Evolutionary conservation across 1,284 basidiomycete species (phyloP), one percentile per base, ranked within the genome.

Genomic region (Pyrrhoderma lamaoense): DNA sequence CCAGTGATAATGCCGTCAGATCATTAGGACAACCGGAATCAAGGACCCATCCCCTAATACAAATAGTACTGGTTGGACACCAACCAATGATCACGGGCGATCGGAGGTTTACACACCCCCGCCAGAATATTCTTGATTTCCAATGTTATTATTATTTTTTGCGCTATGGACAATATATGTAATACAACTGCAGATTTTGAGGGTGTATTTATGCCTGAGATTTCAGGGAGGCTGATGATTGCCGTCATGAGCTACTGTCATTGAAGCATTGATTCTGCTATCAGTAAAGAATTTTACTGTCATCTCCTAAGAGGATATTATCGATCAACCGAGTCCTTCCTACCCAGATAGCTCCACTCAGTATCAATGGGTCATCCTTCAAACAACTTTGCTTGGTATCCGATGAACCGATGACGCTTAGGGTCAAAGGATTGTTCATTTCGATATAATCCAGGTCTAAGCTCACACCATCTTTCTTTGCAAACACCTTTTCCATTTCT

Each of bases 301-400:
- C 49, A 50, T 79, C 71, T 0, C 87, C 90, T 1, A 95, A 67
- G 39, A 95, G 69, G 37, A 97, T 66, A 65, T 99, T 99, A 66
- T 99, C 95, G 47, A 99, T 98, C 60, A 99, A 65, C 58, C 95
- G 74, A 34, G 93, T 97, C 62, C 76, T 77, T 42, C 91, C 92
- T 2, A 97, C 77, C 78, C 86, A 89, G 56, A 96, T 65, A 13
- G 93, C 94, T 1, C 93, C 95, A 58, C 90, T 94, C 52, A 98
- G 61, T 8, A 98, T 31, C 11, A 31, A 11, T 31, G 27, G 27
- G 11, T 31, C 27, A 31, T 31, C 27, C 27, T 31, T 31, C 27
- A 11, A 31, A 5, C 5, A 31, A 31, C 13, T 47, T 31, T 13
- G 39, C 34, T 42, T 55, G 64, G 38, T 61, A 45, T 58, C 59